Base-by-base conservation (phyloP, 192 early-diverging fungal species). In the Allomyces javanicus region DNA sequence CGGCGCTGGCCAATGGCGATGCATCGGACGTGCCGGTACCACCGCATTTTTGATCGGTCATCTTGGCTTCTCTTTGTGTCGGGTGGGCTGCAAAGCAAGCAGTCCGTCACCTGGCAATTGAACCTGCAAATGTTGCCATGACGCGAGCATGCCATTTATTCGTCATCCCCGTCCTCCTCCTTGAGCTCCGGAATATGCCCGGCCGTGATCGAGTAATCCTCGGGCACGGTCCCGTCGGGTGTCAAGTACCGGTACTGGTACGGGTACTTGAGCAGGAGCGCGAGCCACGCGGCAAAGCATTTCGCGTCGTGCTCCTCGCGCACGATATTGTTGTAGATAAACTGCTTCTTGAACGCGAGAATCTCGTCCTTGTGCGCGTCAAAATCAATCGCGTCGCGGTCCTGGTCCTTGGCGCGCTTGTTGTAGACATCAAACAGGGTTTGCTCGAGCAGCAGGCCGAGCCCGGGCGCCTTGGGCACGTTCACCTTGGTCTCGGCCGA, bases 391-490 rank as follows among this genome's bases (percentile, higher is more conserved):
- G 74, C 69, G 1, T 71, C 72, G 26, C 73, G 71, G 7, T 71
- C 55, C 1, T 69, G 72, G 27, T 74, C 44, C 22, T 69, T 69
- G 22, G 12, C 62, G 25, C 67, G 67, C 61, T 73, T 70, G 68
- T 89, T 92, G 68, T 87, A 90, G 10, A 75, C 76, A 14, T 78
- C 73, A 69, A 86, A 90, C 50, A 89, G 74, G 25, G 87, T 85
- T 74, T 78, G 76, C 64, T 94, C 90, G n/a, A 97, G 77, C 63
- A 95, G 76, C 33, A 97, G 74, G 14, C 94, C 94, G 9, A 92
- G 75, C 10, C 86, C 87, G 11, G 96, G 96, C 19, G 92, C 96
- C 76, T 96, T 97, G 66, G 96, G 96, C 44, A 97, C 88, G 74
- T 99, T 99, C 69, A 97, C 80, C 58, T 83, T 86, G 7, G 73